A percentile compares a stretch with the other conserved stretches of the same genome.
Evolutionary conservation across 768 basidiomycete species (phyloP).

Genomic region (Hericium coralloides): DNA sequence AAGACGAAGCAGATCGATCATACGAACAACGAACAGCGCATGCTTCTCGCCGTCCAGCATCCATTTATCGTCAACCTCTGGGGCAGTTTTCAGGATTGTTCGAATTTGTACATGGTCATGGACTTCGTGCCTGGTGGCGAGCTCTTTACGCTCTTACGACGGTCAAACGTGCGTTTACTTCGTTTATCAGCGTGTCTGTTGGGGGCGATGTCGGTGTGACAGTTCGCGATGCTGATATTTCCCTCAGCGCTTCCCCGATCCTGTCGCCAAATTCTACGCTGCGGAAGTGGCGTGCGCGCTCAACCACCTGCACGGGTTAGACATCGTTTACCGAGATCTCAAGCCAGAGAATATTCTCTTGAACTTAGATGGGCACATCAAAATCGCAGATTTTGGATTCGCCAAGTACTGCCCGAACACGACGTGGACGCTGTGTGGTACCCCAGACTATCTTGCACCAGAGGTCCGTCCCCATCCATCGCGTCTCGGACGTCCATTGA

Average conservation of each 20-base stretch:
- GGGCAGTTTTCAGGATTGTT: constrained; percentile 88
- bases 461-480: constrained; percentile 42
- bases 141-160: constrained; percentile 84
- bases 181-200: constrained; percentile 17
- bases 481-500: not conserved
- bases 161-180: constrained; percentile 69
- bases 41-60: constrained; percentile 80
- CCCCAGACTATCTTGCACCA: constrained; percentile 94
- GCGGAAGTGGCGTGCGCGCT: constrained; percentile 92
- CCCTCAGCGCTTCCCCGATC: constrained; percentile 82
- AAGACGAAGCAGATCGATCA: constrained; percentile 94
- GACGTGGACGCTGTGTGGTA: constrained; percentile 94
- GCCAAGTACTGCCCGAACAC: constrained; percentile 82
- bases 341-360: constrained; percentile 97
- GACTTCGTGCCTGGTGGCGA: constrained; percentile 96
- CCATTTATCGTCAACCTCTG: constrained; percentile 95
- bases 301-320: constrained; percentile 75
- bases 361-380: constrained; percentile 92
- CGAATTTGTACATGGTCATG: constrained; percentile 98
- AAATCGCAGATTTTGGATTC: constrained; percentile 95
- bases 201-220: not conserved
- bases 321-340: constrained; percentile 95
- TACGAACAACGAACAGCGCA: constrained; percentile 88
- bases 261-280: constrained; percentile 96
- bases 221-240: not conserved